Percentiles rank a stretch among this genome's conserved stretches.
Conservation (phyloP, 441 rosid species). For the Biscutella auriculata region DNA sequence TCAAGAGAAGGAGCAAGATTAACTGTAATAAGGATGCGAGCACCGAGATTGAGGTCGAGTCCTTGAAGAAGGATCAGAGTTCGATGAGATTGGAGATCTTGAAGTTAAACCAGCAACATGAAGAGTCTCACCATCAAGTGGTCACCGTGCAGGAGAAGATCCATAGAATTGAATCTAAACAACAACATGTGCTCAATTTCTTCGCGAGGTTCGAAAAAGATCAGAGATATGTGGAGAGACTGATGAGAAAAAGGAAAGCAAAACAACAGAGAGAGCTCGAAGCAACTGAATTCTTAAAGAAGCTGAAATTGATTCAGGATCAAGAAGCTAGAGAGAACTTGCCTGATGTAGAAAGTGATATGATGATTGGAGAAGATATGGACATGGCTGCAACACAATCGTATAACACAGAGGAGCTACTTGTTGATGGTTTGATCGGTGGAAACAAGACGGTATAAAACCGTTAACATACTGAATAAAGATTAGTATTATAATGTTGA, state of each 20-base stretch:
- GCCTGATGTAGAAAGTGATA: not conserved
- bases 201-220: slow-evolving; percentile 29
- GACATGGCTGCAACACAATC: not conserved
- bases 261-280: slow-evolving; percentile 26
- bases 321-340: slow-evolving; percentile 12
- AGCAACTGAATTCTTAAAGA: slow-evolving; percentile 24
- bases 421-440: too few relatives aligned
- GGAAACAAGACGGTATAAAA: too few relatives aligned
- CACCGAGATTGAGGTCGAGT: slow-evolving; percentile 28
- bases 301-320: slow-evolving; percentile 28
- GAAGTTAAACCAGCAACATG: slow-evolving; percentile 32
- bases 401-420: too few relatives aligned
- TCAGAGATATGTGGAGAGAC: slow-evolving; percentile 31
- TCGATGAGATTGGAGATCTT: slow-evolving; percentile 34
- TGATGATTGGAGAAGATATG: not conserved
- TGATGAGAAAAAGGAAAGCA: slow-evolving; percentile 31
- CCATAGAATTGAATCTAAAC: slow-evolving; percentile 34
- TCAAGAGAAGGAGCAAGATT: slow-evolving; percentile 45
- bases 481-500: too few relatives aligned
- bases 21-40: slow-evolving; percentile 17
- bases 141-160: slow-evolving; percentile 30
- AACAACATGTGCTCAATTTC: slow-evolving; percentile 42
- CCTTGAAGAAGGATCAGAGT: slow-evolving; percentile 35
- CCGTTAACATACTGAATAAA: too few relatives aligned
- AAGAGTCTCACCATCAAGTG: slow-evolving; percentile 30